These are phyloP conservation scores for Fusarium kyushuense DNA, from an alignment of 2,329 filamentous ascomycete species.

Conservation along the genomic window DNA sequence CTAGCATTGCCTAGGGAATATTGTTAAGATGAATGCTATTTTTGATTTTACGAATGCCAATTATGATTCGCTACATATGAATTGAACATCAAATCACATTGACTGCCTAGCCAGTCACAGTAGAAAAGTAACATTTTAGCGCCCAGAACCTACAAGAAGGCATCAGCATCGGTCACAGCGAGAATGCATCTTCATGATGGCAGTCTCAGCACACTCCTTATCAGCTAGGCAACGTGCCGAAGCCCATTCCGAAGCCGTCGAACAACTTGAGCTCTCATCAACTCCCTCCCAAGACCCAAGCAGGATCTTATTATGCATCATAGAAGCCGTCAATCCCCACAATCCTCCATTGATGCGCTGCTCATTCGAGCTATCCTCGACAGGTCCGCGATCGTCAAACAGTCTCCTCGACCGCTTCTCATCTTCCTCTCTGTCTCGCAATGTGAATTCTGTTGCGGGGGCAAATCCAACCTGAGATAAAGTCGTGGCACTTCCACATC, in stretches of 20 bases:
- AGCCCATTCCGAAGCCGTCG: neutral
- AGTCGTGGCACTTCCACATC: neutral
- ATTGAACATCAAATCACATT: too few relatives aligned
- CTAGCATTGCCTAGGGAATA: too few relatives aligned
- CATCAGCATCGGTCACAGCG: neutral
- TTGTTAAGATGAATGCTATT: too few relatives aligned
- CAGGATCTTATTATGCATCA: neutral
- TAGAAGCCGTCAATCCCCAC: neutral
- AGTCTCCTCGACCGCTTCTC: neutral
- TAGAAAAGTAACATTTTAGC: too few relatives aligned
- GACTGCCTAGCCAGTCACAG: too few relatives aligned
- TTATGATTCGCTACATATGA: too few relatives aligned
- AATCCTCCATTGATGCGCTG: neutral
- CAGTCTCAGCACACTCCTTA: neutral
- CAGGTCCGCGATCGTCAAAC: neutral
- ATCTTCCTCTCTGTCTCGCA: neutral
- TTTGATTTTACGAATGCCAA: too few relatives aligned
- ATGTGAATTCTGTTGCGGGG: neutral
- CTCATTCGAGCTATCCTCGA: neutral
- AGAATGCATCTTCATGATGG: neutral
- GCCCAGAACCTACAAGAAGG: fast-evolving
- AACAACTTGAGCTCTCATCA: neutral
- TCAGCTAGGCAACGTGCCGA: neutral
- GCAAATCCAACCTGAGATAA: neutral
- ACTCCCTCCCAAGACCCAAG: neutral